A percentile compares a stretch with the other conserved stretches of the same genome.
These are phyloP conservation scores for Speleostelium caveatum DNA, from an alignment of 78 protist genomes.

Conservation along the genomic window DNA sequence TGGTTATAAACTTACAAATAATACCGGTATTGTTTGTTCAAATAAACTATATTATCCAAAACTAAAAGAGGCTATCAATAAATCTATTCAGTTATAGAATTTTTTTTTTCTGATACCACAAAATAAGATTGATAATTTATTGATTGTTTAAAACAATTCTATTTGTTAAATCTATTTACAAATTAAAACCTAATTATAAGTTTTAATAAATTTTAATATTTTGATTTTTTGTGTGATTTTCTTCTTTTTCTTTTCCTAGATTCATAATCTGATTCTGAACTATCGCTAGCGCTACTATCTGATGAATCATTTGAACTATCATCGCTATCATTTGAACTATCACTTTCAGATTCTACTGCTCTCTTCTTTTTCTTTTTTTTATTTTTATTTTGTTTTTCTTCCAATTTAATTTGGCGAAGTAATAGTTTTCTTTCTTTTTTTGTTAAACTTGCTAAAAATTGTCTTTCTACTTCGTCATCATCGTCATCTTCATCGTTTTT, in stretches of 20 bases:
- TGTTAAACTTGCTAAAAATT: constrained; percentile 52
- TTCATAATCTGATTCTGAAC: not conserved
- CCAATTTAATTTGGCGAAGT: constrained; percentile 57
- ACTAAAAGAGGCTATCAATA: constrained; percentile 17
- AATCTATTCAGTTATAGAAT: constrained; percentile 46
- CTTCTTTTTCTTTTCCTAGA: not conserved
- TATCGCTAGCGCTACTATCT: not conserved
- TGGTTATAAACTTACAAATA: constrained; percentile 23
- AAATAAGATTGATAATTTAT: too few species aligned
- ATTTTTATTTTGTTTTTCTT: constrained; percentile 49
- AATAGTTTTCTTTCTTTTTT: constrained; percentile 62
- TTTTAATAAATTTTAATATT: too few species aligned
- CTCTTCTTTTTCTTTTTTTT: constrained; percentile 13
- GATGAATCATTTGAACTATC: not conserved
- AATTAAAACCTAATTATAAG: too few species aligned
- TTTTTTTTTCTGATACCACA: too few species aligned
- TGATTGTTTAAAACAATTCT: too few species aligned
- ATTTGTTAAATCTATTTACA: too few species aligned
- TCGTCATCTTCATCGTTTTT: not conserved
- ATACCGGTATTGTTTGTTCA: constrained; percentile 70
- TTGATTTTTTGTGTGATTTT: not conserved
- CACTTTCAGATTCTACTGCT: not conserved
- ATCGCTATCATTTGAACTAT: not conserved
- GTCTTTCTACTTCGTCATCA: constrained; percentile 64
- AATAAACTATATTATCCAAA: constrained; percentile 14